phyloP scores from a whole-genome alignment of 176 grass and related monocot species.

The Carex parvula region DNA sequence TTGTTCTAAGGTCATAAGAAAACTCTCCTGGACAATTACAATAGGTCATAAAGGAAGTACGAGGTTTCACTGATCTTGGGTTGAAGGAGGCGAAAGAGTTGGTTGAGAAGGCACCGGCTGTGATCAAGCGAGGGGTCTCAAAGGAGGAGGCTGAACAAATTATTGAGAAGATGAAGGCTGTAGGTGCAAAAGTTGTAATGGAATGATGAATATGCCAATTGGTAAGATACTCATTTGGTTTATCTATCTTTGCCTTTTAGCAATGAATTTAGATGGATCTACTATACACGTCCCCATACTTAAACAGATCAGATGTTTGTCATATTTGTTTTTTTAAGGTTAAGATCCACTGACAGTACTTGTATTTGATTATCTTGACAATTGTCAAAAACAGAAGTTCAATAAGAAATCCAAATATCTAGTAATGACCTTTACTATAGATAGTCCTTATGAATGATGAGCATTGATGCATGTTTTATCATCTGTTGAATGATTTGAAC shows the following conservation, averaged over 20 bases:
- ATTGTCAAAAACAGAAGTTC: not conserved
- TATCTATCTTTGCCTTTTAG: not conserved
- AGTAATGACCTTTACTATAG: not conserved
- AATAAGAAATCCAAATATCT: not conserved
- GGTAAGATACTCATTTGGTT: not conserved
- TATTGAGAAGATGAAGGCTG: conserved; percentile 85
- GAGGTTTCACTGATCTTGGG: conserved; percentile 76
- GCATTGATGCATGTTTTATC: not conserved
- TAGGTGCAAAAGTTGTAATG: conserved; percentile 76
- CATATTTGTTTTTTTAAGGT: not conserved
- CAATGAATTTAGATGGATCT: not conserved
- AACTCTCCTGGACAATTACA: not conserved
- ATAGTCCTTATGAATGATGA: not conserved
- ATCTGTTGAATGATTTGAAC: not conserved
- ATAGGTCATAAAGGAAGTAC: conserved; percentile 77
- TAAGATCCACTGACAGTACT: not conserved
- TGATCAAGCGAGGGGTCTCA: conserved; percentile 72
- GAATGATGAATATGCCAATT: conserved; percentile 40
- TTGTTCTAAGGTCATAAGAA: not conserved
- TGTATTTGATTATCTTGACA: not conserved
- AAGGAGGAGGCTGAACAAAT: conserved; percentile 84
- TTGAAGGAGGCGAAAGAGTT: conserved; percentile 98
- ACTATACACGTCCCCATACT: not conserved
- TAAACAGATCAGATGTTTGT: not conserved
- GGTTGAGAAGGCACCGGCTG: conserved; percentile 75